Conservation (phyloP, 352 stramenopile species). For the Phytophthora podocarpi region DNA sequence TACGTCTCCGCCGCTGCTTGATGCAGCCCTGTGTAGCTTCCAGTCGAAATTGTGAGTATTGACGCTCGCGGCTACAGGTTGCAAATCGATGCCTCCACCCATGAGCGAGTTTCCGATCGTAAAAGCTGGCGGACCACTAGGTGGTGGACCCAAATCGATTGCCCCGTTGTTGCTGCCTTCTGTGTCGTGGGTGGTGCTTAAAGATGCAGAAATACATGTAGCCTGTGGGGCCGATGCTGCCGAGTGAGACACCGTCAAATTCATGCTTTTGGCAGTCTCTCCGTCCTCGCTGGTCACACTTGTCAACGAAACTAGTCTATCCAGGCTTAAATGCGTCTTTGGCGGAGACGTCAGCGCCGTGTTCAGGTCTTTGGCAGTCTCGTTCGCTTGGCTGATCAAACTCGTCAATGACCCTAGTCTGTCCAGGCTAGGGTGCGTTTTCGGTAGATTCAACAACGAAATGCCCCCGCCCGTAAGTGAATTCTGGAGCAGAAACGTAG, state of each 20-base stretch:
- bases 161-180: slow-evolving; percentile 19
- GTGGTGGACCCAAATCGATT: slow-evolving; percentile 64
- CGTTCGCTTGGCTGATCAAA: slow-evolving; percentile 15
- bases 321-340: slow-evolving; percentile 15
- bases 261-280: background rate
- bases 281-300: slow-evolving; percentile 18
- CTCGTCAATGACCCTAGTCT: slow-evolving; percentile 19
- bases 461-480: slow-evolving; percentile 22
- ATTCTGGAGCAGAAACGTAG: slow-evolving; percentile 27
- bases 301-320: slow-evolving; percentile 17
- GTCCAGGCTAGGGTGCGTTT: slow-evolving; percentile 12
- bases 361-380: slow-evolving; percentile 18
- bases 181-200: slow-evolving; percentile 10
- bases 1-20: slow-evolving; percentile 7
- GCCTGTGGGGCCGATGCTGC: background rate
- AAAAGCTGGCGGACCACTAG: slow-evolving; percentile 60
- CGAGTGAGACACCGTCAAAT: background rate
- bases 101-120: slow-evolving; percentile 82
- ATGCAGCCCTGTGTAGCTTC: slow-evolving; percentile 46
- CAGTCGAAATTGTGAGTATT: slow-evolving; percentile 88
- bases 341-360: background rate
- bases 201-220: slow-evolving; percentile 11
- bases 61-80: slow-evolving; percentile 72
- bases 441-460: slow-evolving; percentile 13
- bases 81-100: slow-evolving; percentile 79